Conservation (phyloP, 352 stramenopile genomes). For the Pythium biforme region DNA sequence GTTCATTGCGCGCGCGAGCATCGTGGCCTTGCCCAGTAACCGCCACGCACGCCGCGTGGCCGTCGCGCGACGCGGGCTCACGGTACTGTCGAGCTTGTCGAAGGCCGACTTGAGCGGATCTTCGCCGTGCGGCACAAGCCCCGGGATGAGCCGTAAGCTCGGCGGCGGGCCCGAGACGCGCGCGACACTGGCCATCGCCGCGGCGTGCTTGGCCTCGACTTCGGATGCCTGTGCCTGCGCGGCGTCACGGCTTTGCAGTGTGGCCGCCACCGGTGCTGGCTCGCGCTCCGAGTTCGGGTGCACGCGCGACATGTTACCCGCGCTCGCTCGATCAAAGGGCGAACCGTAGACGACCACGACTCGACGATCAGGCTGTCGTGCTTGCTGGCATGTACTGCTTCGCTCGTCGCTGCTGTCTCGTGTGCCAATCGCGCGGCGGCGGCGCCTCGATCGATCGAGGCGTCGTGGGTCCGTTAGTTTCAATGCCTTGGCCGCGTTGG, state of each 20-base stretch:
- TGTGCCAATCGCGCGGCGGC: no score
- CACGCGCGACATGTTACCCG: slow-evolving; percentile 14
- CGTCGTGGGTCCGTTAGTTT: no score
- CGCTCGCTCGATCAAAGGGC: no score
- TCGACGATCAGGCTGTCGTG: background rate
- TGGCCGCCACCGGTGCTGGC: background rate
- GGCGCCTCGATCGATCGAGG: no score
- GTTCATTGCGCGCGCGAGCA: slow-evolving; percentile 33
- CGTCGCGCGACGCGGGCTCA: slow-evolving; percentile 3
- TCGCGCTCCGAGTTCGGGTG: slow-evolving; percentile 10
- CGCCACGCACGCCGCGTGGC: slow-evolving; percentile 24
- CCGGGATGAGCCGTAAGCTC: slow-evolving; percentile 9
- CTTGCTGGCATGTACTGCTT: background rate
- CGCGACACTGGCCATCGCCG: slow-evolving; percentile 15
- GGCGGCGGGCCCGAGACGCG: background rate
- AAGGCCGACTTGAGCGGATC: slow-evolving; percentile 10
- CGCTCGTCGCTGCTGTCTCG: no score
- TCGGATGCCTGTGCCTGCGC: slow-evolving; percentile 12
- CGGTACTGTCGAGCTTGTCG: slow-evolving; percentile 17
- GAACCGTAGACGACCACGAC: background rate
- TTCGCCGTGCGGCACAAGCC: slow-evolving; percentile 7
- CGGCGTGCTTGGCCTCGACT: slow-evolving; percentile 19
- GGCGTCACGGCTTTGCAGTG: slow-evolving; percentile 11
- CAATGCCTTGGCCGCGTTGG: no score
- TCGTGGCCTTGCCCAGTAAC: slow-evolving; percentile 27